Evolutionary conservation across 176 grass and related monocot species (phyloP).

Genomic region (Eleusine indica): DNA sequence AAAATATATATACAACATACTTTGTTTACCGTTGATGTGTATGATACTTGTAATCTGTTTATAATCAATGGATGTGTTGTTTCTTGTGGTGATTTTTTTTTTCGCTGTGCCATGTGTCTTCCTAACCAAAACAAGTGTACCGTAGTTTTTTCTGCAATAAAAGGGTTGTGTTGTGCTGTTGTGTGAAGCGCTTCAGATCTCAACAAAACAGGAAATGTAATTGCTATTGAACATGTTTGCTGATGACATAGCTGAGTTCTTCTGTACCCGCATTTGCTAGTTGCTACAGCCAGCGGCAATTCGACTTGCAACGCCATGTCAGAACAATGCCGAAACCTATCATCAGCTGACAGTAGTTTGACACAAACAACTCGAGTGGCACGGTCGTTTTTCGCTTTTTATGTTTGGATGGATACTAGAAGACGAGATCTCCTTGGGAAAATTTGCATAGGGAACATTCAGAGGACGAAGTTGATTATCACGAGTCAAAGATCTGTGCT

Average conservation of each 20-base stretch:
- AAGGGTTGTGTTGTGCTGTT: too few relatives aligned
- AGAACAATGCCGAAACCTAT: not conserved
- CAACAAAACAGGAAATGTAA: not conserved
- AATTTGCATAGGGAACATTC: not conserved
- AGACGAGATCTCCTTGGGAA: not conserved
- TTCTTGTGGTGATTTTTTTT: not conserved
- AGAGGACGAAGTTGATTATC: not conserved
- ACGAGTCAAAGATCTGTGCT: not conserved
- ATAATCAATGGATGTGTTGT: not conserved
- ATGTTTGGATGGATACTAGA: not conserved
- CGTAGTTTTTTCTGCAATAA: too few relatives aligned
- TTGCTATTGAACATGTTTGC: not conserved
- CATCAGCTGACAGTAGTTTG: not conserved
- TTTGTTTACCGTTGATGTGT: not conserved
- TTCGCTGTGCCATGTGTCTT: too few relatives aligned
- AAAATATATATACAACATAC: not conserved
- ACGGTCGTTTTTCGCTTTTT: not conserved
- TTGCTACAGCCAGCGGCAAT: not conserved
- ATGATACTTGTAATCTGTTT: not conserved
- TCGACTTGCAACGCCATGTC: not conserved
- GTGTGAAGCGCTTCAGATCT: not conserved
- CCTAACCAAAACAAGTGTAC: too few relatives aligned
- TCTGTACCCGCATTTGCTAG: not conserved
- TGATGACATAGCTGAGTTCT: not conserved
- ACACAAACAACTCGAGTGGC: not conserved